phyloP scores from a whole-genome alignment of 768 basidiomycete genomes.

The Asterophora lycoperdoides region DNA sequence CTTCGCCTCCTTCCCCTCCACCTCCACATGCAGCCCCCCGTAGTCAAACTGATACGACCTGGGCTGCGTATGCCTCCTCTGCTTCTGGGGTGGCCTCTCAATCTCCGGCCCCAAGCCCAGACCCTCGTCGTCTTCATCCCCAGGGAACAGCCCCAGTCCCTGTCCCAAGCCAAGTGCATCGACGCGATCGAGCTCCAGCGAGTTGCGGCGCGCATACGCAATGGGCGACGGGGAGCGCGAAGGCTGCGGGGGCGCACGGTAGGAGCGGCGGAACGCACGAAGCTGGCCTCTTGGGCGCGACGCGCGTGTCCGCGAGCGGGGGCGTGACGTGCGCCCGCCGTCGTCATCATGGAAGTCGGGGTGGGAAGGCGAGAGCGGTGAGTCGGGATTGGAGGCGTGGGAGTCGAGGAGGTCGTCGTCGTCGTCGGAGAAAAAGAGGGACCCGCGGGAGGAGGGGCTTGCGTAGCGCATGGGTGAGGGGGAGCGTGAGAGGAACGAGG shows the following conservation, averaged over 20 bases:
- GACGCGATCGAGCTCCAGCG: constrained; percentile 3
- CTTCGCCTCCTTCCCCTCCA: not conserved
- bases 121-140: not conserved
- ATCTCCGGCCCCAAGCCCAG: not conserved
- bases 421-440: constrained; percentile 11
- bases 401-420: not conserved
- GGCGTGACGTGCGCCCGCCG: not conserved
- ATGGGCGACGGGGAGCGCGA: constrained; percentile 21
- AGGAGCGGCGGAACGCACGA: constrained; percentile 10
- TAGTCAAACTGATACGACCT: constrained; percentile 22
- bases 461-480: constrained; percentile 35
- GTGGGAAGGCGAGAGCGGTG: too few relatives aligned
- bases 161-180: too few relatives aligned
- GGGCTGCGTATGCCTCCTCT: constrained; percentile 16
- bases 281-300: not conserved
- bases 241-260: constrained; percentile 2
- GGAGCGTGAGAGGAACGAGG: constrained; percentile 16
- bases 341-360: too few relatives aligned
- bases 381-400: too few relatives aligned
- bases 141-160: too few relatives aligned
- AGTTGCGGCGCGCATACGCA: constrained; percentile 19
- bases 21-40: constrained; percentile 6
- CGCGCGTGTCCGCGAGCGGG: constrained; percentile 8
- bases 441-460: constrained; percentile 26
- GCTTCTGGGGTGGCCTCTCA: not conserved